Evolutionary conservation across 164 flowering plant genomes (phyloP), one percentile per base, ranked within the genome.

Genomic region (Chimonanthus salicifolius): DNA sequence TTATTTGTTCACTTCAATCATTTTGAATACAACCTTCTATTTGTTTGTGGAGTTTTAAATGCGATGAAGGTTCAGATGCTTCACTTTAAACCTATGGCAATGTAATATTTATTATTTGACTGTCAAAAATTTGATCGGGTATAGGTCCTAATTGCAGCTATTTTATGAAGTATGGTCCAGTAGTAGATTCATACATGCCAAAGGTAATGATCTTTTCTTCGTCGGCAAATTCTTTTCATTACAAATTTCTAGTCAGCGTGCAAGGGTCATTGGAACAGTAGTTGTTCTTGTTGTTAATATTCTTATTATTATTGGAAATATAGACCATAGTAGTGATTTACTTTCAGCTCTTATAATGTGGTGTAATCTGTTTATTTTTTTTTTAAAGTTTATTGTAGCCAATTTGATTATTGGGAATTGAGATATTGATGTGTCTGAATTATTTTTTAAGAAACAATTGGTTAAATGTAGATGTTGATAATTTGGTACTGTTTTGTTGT

Each of bases 121-220:
- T 72, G 71, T 68, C 63, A 70, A 47, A 72, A 76, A 47, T 76
- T 67, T 76, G 75, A 71, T 72, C 44, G 71, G 78, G 16, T 72
- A 46, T 72, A 67, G 67, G 69, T 75, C 62, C 45, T 75, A 60
- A 18, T 75, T 75, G 77, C 77, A 72, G 73, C 76, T 77, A 77
- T 73, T 73, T 68, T 43, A 64, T 49, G 64, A 77, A 77, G 65
- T 77, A 69, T 46, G 79, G 75, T 73, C 72, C 76, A 54, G 51
- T 73, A 49, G 33, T 72, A 60, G 79, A 77, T 72, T 64, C 75
- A 50, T 77, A 73, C 70, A 72, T 77, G 79, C 79, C 76, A 49
- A 73, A 77, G 79, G 77, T 75, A 70, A 15, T 58, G 46, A 71
- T 5, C 49, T 46, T 6, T 11, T 67, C 33, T 33, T 33, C 60